phyloP scores from a whole-genome alignment of 73 alveolate species.

The Durusdinium trenchii region DNA sequence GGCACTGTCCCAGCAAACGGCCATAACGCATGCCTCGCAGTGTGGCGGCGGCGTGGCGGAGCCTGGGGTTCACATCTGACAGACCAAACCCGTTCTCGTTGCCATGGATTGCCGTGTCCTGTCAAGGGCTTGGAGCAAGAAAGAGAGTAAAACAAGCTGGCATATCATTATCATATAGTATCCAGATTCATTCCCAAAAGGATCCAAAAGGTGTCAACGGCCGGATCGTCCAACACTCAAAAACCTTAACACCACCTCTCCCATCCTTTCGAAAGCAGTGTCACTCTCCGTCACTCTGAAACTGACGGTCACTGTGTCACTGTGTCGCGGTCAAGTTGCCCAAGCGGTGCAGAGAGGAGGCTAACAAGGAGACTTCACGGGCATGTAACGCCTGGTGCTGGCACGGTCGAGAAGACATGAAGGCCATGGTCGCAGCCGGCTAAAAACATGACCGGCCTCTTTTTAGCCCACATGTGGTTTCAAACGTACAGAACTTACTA shows the following conservation, averaged over 20 bases:
- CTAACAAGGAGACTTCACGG: slow-evolving; percentile 62
- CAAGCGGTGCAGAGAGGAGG: slow-evolving; percentile 72
- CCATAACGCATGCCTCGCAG: slow-evolving; percentile 80
- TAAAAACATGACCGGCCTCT: too few relatives aligned
- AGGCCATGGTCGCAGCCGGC: too few relatives aligned
- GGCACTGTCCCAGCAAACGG: slow-evolving; percentile 82
- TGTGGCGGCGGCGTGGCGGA: not conserved
- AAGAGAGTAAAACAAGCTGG: not conserved
- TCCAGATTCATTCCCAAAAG: not conserved
- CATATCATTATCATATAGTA: not conserved
- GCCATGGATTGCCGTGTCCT: not conserved
- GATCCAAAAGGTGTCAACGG: not conserved
- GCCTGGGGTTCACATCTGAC: not conserved
- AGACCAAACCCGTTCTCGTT: not conserved
- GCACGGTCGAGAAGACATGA: too few relatives aligned
- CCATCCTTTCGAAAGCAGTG: not conserved
- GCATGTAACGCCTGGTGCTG: slow-evolving; percentile 72
- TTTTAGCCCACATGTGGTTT: too few relatives aligned
- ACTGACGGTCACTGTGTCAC: not conserved
- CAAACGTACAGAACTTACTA: too few relatives aligned
- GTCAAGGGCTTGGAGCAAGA: not conserved
- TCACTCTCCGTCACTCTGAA: not conserved
- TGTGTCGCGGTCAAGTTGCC: not conserved
- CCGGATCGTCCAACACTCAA: not conserved
- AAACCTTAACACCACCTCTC: not conserved